phyloP scores from a whole-genome alignment of 208 protist species.

The Trypanosomatidae sp. region DNA sequence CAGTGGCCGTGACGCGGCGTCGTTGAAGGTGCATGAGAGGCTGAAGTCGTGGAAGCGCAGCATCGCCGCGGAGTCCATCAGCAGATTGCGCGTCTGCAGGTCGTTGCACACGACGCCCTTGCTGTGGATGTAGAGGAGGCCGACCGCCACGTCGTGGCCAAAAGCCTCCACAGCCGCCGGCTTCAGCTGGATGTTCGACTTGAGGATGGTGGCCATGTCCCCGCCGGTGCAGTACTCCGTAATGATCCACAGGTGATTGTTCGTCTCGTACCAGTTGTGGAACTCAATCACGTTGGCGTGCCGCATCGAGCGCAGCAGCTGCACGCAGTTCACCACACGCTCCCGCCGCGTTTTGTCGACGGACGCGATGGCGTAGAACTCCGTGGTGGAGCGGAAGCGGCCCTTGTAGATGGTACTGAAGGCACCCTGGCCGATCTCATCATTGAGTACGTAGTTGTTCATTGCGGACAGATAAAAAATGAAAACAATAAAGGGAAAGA shows the following conservation, averaged over 20 bases:
- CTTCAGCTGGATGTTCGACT: constrained; percentile 62
- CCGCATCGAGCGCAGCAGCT: constrained; percentile 68
- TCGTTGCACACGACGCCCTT: constrained; percentile 88
- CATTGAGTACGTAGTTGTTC: constrained; percentile 95
- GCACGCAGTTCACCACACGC: constrained; percentile 87
- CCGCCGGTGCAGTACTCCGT: constrained; percentile 93
- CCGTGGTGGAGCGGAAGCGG: constrained; percentile 83
- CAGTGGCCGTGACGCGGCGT: constrained; percentile 31
- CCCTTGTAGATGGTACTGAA: constrained; percentile 94
- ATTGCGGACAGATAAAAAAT: too few relatives aligned
- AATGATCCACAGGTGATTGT: constrained; percentile 97
- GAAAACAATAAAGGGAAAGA: too few relatives aligned
- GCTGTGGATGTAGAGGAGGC: constrained; percentile 92
- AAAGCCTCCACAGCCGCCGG: constrained; percentile 74
- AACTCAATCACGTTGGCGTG: constrained; percentile 92
- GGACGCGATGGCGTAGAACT: constrained; percentile 95
- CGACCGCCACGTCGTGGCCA: constrained; percentile 79
- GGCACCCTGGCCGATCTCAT: constrained; percentile 91
- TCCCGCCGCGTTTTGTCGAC: constrained; percentile 91
- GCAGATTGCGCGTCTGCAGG: constrained; percentile 92
- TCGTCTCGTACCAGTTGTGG: constrained; percentile 96
- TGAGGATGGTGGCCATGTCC: constrained; percentile 82
- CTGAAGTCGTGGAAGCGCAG: constrained; percentile 94
- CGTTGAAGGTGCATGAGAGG: constrained; percentile 63
- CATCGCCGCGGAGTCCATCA: constrained; percentile 91